Percentiles rank a stretch among this genome's conserved stretches.
Conservation (phyloP, 768 basidiomycete species). For the Kwoniella europaea region DNA sequence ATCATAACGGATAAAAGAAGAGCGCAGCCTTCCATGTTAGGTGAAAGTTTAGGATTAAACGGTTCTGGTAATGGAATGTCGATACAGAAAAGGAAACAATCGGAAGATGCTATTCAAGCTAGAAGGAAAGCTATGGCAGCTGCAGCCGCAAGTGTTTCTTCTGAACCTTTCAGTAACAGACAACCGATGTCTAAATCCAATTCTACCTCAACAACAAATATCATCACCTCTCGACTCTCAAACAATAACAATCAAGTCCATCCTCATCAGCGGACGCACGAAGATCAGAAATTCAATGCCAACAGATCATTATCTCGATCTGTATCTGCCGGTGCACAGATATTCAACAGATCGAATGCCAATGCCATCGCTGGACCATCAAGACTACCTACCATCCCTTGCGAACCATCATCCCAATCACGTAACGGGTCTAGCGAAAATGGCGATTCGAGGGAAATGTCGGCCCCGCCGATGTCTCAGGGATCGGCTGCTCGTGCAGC, state of each 20-base stretch:
- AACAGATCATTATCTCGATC: conserved; percentile 40
- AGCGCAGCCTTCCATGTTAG: conserved; percentile 16
- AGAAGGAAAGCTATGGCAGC: conserved; percentile 30
- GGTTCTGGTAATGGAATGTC: background rate
- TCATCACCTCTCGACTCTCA: background rate
- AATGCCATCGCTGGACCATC: conserved; percentile 22
- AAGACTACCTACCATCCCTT: conserved; percentile 37
- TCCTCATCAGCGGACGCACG: background rate
- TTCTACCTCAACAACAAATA: conserved; percentile 16
- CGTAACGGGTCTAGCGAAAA: conserved; percentile 17
- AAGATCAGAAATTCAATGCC: background rate
- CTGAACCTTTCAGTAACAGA: conserved; percentile 8
- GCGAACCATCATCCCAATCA: conserved; percentile 25
- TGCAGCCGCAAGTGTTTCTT: background rate
- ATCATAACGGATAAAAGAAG: conserved; percentile 24
- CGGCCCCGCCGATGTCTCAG: conserved; percentile 36
- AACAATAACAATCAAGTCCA: background rate
- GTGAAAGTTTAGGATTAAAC: conserved; percentile 20
- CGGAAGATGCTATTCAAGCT: conserved; percentile 29
- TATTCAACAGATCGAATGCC: conserved; percentile 13
- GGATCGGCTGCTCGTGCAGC: conserved; percentile 35
- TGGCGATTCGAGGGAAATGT: background rate
- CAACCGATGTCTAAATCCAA: conserved; percentile 26
- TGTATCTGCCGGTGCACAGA: conserved; percentile 36
- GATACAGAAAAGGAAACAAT: background rate